Percentiles rank a stretch among this genome's conserved stretches.
Evolutionary conservation across 2,329 filamentous ascomycete species (phyloP).

Genomic region (Colletotrichum sublineola): DNA sequence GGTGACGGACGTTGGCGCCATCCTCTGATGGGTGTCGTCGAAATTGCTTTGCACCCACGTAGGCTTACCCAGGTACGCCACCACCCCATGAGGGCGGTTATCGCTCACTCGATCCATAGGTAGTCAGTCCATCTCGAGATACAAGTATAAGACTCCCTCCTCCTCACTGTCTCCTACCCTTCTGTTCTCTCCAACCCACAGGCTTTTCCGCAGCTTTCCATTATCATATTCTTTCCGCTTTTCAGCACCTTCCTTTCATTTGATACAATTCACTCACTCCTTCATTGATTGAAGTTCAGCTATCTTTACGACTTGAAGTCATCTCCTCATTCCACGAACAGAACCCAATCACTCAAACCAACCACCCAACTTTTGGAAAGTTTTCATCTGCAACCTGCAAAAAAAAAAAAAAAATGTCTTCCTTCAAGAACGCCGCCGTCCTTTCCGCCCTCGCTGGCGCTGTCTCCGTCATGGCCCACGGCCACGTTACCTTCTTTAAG

Average conservation of each 20-base stretch:
- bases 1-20: constrained; percentile 22
- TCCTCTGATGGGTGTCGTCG: constrained; percentile 35
- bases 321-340: constrained; percentile 20
- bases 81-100: constrained; percentile 11
- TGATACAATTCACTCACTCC: constrained; percentile 34
- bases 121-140: constrained; percentile 29
- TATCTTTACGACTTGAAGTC: constrained; percentile 39
- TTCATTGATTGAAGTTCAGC: constrained; percentile 43
- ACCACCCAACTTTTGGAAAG: constrained; percentile 28
- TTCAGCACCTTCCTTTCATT: constrained; percentile 41
- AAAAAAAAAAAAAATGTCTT: constrained; percentile 45
- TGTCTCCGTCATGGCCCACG: constrained; percentile 48
- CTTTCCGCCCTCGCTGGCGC: constrained; percentile 45
- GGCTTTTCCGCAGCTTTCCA: constrained; percentile 36
- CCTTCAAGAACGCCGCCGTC: constrained; percentile 42
- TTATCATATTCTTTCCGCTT: constrained; percentile 40
- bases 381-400: neutral
- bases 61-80: constrained; percentile 25
- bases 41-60: constrained; percentile 31
- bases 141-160: constrained; percentile 40
- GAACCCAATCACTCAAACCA: constrained; percentile 3
- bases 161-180: neutral
- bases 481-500: constrained; percentile 49
- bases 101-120: neutral
- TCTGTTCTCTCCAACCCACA: constrained; percentile 31